Evolutionary conservation across 495 filamentous ascomycete species (phyloP).

Genomic region (Rostrohypoxylon terebratum): DNA sequence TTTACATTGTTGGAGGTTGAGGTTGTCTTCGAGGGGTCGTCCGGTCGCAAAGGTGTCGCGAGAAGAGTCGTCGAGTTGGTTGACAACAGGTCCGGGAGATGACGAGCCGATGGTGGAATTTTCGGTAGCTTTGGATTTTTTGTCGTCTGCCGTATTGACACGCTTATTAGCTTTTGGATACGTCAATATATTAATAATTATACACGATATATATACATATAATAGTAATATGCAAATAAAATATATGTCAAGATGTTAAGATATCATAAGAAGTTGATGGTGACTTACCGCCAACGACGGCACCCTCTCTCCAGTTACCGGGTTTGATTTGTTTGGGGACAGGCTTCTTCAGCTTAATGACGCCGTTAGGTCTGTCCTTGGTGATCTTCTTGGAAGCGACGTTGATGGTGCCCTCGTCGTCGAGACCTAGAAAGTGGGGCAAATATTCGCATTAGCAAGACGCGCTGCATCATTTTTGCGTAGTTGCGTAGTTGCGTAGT

Average conservation of each 20-base stretch:
- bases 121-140: conserved; percentile 56
- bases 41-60: conserved; percentile 78
- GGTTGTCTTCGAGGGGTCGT: conserved; percentile 74
- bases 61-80: conserved; percentile 75
- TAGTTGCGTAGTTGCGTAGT: too few species aligned
- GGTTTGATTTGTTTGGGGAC: conserved; percentile 67
- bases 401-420: conserved; percentile 68
- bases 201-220: background rate
- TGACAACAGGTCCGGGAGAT: conserved; percentile 70
- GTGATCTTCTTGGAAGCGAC: conserved; percentile 73
- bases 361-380: conserved; percentile 61
- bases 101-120: conserved; percentile 55
- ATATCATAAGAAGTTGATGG: background rate
- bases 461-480: too few species aligned
- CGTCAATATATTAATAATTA: background rate
- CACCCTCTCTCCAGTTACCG: conserved; percentile 67
- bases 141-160: conserved; percentile 53
- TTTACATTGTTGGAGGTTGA: conserved; percentile 80
- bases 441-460: conserved; percentile 24
- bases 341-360: conserved; percentile 76
- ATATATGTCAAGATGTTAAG: background rate
- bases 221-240: background rate
- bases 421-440: conserved; percentile 47
- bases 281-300: conserved; percentile 65
- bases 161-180: conserved; percentile 9